Conservation (phyloP, 306 rosid species). For the Pueraria montana region DNA sequence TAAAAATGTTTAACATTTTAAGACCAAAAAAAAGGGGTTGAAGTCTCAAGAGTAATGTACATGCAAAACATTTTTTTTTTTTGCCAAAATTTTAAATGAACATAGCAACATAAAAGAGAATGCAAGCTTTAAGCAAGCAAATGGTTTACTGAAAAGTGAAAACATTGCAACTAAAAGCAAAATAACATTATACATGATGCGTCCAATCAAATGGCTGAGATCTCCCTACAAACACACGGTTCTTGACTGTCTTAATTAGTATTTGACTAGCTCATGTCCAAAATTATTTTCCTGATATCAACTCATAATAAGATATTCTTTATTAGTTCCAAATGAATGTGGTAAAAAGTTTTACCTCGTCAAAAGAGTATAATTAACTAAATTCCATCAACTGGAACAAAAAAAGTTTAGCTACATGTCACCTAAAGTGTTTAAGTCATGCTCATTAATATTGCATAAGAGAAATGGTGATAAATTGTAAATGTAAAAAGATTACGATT, state of each 20-base stretch:
- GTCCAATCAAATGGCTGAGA: background rate
- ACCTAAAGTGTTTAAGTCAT: background rate
- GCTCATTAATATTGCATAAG: background rate
- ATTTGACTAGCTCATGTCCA: background rate
- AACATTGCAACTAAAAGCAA: background rate
- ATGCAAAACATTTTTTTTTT: background rate
- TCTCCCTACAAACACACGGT: background rate
- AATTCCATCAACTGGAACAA: background rate
- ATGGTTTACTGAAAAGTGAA: background rate
- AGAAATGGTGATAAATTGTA: background rate
- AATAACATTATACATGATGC: background rate
- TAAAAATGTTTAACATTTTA: background rate
- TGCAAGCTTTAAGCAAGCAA: background rate
- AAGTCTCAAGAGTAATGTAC: background rate
- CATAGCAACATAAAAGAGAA: background rate
- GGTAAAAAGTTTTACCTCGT: background rate
- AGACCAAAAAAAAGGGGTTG: background rate
- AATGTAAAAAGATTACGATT: background rate
- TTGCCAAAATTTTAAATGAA: background rate
- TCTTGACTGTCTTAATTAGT: background rate
- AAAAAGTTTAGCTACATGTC: background rate
- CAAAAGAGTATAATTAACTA: background rate
- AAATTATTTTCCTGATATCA: background rate
- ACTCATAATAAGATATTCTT: background rate
- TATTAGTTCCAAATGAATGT: background rate